Base-by-base conservation (phyloP, 495 filamentous ascomycete genomes). In the Margaritispora aquatica region DNA sequence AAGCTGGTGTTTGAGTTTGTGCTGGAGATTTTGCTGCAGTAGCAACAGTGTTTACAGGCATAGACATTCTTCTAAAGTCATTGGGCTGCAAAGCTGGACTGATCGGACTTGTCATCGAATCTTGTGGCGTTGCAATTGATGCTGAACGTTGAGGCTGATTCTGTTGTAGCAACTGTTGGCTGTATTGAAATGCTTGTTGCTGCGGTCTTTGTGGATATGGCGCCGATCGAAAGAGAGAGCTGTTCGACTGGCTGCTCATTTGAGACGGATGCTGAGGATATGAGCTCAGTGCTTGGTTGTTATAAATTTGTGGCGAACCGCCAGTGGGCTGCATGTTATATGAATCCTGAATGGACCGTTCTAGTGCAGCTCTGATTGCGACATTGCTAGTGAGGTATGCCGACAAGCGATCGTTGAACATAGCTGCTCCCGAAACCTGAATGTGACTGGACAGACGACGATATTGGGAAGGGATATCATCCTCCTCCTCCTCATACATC, bases 401-500 rank as follows among this genome's bases (percentile, higher is more conserved):
- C 15, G 77, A 75, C 3, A 88, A 70, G 2, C 79, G 75, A 20
- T 75, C 66, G 61, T 86, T 85, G 73, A 85, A 82, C 31, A 82
- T n/a, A n/a, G n/a, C 77, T 24, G 69, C 63, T 1, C 78, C 81
- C 11, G 72, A 68, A 10, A 80, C 80, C 47, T 80, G 77, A 19
- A 84, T 68, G 62, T 83, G 78, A 11, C 77, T 77, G 20, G 78
- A 79, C 26, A 85, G 72, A 26, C 74, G 71, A 41, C 79, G 77
- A 63, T 84, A 86, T 54, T 79, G 74, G 26, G 69, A 66, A 10
- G 75, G 75, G 0, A 76, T 58, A 20, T 79, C 75, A 51, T 95
- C 90, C 36, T 97, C 93, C 68, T 96, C 88, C 70, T 97, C 93
- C 69, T 96, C 93, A 70, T 97, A 97, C 91, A 96, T 96, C 72